phyloP scores from a whole-genome alignment of 1,139 yeast genomes.

The Meyerozyma carpophila region DNA sequence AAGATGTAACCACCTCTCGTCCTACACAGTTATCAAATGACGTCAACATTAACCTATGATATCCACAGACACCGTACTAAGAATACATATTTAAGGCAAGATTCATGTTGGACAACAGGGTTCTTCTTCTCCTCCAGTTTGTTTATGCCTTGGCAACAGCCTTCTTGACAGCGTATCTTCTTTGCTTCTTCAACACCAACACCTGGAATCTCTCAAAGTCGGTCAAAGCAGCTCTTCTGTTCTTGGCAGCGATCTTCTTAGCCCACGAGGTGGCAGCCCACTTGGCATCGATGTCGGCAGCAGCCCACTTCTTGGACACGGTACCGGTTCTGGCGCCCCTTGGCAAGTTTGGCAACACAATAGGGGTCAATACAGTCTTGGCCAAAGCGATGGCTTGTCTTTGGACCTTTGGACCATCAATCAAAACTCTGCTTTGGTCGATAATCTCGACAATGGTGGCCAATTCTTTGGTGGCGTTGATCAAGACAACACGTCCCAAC shows the following conservation, averaged over 20 bases:
- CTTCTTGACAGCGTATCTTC: constrained; percentile 89
- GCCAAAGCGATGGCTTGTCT: constrained; percentile 90
- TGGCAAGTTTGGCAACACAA: constrained; percentile 79
- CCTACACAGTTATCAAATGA: constrained; percentile 3
- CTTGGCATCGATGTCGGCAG: constrained; percentile 81
- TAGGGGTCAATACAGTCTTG: constrained; percentile 88
- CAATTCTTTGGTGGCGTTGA: constrained; percentile 67
- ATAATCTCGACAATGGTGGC: constrained; percentile 97
- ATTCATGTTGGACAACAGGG: constrained; percentile 13
- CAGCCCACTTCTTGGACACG: constrained; percentile 90
- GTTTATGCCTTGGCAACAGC: constrained; percentile 33
- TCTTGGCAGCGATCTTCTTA: constrained; percentile 92
- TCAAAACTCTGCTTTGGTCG: constrained; percentile 97
- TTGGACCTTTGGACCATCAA: constrained; percentile 95
- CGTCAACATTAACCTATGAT: constrained; percentile 32
- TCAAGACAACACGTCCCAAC: constrained; percentile 97
- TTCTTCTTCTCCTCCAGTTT: constrained; percentile 45
- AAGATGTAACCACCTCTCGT: background rate
- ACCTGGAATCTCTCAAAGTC: constrained; percentile 99
- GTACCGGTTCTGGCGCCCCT: constrained; percentile 89
- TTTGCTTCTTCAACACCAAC: constrained; percentile 93
- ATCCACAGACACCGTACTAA: constrained; percentile 25
- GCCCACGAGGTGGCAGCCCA: constrained; percentile 97
- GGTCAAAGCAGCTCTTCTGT: constrained; percentile 85
- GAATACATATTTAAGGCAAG: constrained; percentile 19